Evolutionary conservation across 176 grass and related monocot species (phyloP), one percentile per base, ranked within the genome.

Genomic region (Ensete ventricosum): DNA sequence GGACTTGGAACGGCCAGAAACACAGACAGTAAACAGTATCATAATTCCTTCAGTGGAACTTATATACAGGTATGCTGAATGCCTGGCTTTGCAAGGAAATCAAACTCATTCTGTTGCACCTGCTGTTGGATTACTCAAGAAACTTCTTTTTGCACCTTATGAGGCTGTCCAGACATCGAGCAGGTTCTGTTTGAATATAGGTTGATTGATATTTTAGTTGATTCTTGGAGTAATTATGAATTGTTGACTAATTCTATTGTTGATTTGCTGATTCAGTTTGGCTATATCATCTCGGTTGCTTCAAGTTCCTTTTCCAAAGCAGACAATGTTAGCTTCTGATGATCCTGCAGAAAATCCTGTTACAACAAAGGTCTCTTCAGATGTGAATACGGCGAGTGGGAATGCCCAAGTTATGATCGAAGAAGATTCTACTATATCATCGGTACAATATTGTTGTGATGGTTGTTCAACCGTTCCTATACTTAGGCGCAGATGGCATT

Each of bases 391-490:
- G 23, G 64, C 89, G 48, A 73, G 76, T 75, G 82, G 77, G 83
- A 92, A 90, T 86, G 78, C 82, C 65, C 90, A 88, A 73, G 80
- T 90, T 71, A 88, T 98, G 88, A 88, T 93, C 75, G 94, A 98
- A 87, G 94, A 97, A 83, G 94, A 98, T 66, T 86, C 88, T 81
- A 80, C 84, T 17, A 85, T 88, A 78, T 88, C 94, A 12, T 91
- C 94, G 80, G 94, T 98, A 68, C 94, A 98, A 81, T 98, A 98
- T 79, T 93, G 94, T 79, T 98, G 94, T 78, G 94, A 98, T 87
- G 94, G 94, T 81, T 98, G 94, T 78, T 98, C 94, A 67, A 93
- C 90, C 60, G 94, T 98, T 74, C 94, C 94, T 51, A 98, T 98
- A 85, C 88, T 91, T 76, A 72, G 94, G 71, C 94, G 84, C 75